These are phyloP conservation scores for Emericellopsis cladophorae DNA, from an alignment of 2,329 filamentous ascomycete genomes.

Conservation along the genomic window DNA sequence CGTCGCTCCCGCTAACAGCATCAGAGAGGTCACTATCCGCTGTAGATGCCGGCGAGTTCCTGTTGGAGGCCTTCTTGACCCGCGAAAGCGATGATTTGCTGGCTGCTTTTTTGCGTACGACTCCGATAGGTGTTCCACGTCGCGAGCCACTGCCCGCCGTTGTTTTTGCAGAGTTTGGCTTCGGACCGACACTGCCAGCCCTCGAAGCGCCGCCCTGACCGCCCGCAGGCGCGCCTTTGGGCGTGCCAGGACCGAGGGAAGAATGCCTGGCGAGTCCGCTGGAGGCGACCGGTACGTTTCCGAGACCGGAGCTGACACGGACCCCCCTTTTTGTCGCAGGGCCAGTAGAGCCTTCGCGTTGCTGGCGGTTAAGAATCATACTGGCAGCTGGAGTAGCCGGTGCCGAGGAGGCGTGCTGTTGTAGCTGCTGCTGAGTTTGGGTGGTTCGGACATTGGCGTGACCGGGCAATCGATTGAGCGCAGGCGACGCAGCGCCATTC, in stretches of 20 bases:
- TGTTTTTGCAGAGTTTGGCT: conserved; percentile 33
- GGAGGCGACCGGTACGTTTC: conserved; percentile 34
- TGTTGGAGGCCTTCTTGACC: conserved; percentile 43
- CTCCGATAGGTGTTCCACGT: conserved; percentile 32
- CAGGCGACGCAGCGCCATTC: conserved; percentile 15
- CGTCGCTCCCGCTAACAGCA: conserved; percentile 41
- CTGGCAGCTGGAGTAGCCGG: conserved; percentile 48
- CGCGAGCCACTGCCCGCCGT: conserved; percentile 24
- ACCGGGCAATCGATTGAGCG: conserved; percentile 27
- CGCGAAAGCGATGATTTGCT: conserved; percentile 51
- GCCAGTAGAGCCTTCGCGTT: conserved; percentile 46
- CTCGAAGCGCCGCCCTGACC: conserved; percentile 23
- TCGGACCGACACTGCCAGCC: conserved; percentile 49
- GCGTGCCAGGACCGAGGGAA: conserved; percentile 49
- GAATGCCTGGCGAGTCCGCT: conserved; percentile 50
- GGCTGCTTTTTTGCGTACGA: conserved; percentile 33
- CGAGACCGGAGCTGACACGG: conserved; percentile 32
- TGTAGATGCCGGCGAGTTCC: conserved; percentile 50
- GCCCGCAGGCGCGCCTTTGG: conserved; percentile 28
- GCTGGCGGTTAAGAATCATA: conserved; percentile 41
- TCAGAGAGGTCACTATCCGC: conserved; percentile 55
- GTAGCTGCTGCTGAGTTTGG: conserved; percentile 17
- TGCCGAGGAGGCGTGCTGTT: conserved; percentile 36
- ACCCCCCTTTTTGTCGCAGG: conserved; percentile 43
- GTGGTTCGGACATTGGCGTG: conserved; percentile 33